Conservation (phyloP, 73 alveolate species). For the Diophrys sp. region DNA sequence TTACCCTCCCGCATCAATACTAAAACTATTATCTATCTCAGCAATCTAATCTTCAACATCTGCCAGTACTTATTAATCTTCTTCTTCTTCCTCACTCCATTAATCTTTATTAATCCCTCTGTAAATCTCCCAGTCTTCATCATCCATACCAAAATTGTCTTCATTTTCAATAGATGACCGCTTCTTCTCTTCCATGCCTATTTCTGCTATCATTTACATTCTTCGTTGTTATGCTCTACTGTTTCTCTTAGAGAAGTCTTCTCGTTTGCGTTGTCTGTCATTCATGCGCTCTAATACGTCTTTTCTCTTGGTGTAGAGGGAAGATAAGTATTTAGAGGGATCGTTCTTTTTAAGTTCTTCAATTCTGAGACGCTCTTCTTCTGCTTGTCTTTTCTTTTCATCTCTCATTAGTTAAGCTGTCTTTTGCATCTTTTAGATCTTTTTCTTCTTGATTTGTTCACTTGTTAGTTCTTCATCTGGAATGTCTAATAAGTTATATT, state of each 20-base stretch:
- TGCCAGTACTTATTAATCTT: conserved; percentile 70
- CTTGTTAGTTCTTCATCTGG: conserved; percentile 85
- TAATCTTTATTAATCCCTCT: conserved; percentile 81
- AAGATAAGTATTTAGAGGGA: conserved; percentile 73
- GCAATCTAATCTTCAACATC: conserved; percentile 83
- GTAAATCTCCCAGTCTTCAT: conserved; percentile 94
- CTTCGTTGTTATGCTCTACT: conserved; percentile 77
- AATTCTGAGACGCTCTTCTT: conserved; percentile 76
- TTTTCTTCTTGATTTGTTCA: conserved; percentile 82
- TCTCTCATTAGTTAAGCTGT: conserved; percentile 76
- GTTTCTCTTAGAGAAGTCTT: conserved; percentile 85
- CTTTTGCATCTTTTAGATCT: conserved; percentile 91
- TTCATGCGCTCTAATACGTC: conserved; percentile 74
- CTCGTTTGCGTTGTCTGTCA: conserved; percentile 75
- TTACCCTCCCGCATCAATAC: conserved; percentile 51
- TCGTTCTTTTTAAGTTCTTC: conserved; percentile 74
- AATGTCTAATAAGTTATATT: conserved; percentile 76
- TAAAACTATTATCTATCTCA: conserved; percentile 73
- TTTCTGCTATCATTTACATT: conserved; percentile 82
- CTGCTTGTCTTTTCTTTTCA: conserved; percentile 67
- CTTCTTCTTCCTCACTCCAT: conserved; percentile 84
- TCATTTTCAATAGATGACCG: conserved; percentile 55
- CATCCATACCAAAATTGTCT: conserved; percentile 89
- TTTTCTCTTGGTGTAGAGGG: conserved; percentile 74
- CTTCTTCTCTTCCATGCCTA: conserved; percentile 73